phyloP scores from a whole-genome alignment of 352 stramenopile species.

The Globisporangium parvum region DNA sequence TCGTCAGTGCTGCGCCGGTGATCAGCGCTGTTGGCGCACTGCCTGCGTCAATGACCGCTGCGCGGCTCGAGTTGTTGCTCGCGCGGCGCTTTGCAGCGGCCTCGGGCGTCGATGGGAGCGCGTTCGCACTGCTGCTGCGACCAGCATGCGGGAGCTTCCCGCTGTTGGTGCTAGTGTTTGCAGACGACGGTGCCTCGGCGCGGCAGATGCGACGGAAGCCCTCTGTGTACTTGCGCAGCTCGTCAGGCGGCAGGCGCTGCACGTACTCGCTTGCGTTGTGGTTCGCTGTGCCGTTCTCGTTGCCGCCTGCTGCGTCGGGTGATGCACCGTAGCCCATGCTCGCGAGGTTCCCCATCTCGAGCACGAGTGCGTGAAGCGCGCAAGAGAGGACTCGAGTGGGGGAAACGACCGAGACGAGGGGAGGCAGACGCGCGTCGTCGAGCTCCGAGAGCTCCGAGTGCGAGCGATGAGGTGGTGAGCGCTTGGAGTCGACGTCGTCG shows the following conservation, averaged over 20 bases:
- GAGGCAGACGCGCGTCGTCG: neutral
- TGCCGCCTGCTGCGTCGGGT: constrained; percentile 2
- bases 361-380: neutral
- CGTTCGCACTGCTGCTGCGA: constrained; percentile 15
- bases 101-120: neutral
- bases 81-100: constrained; percentile 5
- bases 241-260: constrained; percentile 40
- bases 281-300: constrained; percentile 9
- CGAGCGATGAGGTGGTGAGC: neutral
- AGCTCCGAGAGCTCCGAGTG: too few relatives aligned
- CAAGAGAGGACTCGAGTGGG: neutral
- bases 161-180: constrained; percentile 1
- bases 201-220: constrained; percentile 69
- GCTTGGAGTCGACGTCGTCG: too few relatives aligned
- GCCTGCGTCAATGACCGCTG: neutral
- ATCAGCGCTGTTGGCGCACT: too few relatives aligned
- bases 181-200: constrained; percentile 18
- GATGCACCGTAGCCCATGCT: constrained; percentile 33
- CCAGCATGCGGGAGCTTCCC: constrained; percentile 12
- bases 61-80: constrained; percentile 4
- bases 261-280: constrained; percentile 28
- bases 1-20: constrained; percentile 23
- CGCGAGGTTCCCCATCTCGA: constrained; percentile 66
- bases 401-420: neutral
- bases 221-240: constrained; percentile 68